Conservation (phyloP, 2,329 filamentous ascomycete species). For the Penicillium oxalicum region DNA sequence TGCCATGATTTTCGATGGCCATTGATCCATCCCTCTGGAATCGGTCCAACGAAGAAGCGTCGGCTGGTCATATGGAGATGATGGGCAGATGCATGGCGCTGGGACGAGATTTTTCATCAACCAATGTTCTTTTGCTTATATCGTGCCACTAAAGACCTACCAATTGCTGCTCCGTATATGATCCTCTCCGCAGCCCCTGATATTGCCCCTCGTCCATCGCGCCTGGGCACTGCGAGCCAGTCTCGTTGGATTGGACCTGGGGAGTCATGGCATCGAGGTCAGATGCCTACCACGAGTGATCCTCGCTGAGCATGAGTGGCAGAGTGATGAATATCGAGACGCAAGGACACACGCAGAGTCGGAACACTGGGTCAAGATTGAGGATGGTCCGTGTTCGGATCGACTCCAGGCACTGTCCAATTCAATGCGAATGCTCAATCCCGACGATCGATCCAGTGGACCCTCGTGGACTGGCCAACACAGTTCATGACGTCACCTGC, state of each 20-base stretch:
- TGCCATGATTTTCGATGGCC: slow-evolving; percentile 61
- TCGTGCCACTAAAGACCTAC: slow-evolving; percentile 29
- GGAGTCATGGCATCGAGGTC: slow-evolving; percentile 23
- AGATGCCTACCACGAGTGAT: slow-evolving; percentile 3
- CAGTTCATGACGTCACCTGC: too few species aligned
- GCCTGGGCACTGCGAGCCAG: slow-evolving; percentile 14
- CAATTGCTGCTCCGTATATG: slow-evolving; percentile 51
- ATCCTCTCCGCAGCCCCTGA: slow-evolving; percentile 42
- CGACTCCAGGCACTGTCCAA: not conserved
- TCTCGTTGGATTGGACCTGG: slow-evolving; percentile 17
- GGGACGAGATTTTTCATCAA: not conserved
- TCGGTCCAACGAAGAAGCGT: slow-evolving; percentile 60
- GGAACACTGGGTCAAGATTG: not conserved
- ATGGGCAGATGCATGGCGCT: slow-evolving; percentile 56
- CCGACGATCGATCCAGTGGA: too few species aligned
- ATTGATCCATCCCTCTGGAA: slow-evolving; percentile 60
- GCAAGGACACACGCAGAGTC: slow-evolving; percentile 1
- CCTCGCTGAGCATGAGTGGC: not conserved
- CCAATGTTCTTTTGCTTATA: not conserved
- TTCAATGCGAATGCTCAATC: not conserved
- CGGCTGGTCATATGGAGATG: slow-evolving; percentile 58
- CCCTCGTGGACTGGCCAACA: too few species aligned
- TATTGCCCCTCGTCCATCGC: slow-evolving; percentile 19
- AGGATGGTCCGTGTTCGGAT: not conserved
- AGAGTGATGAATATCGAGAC: slow-evolving; percentile 4